Base-by-base conservation (phyloP, 345 rosid genomes). In the Populus deltoides region DNA sequence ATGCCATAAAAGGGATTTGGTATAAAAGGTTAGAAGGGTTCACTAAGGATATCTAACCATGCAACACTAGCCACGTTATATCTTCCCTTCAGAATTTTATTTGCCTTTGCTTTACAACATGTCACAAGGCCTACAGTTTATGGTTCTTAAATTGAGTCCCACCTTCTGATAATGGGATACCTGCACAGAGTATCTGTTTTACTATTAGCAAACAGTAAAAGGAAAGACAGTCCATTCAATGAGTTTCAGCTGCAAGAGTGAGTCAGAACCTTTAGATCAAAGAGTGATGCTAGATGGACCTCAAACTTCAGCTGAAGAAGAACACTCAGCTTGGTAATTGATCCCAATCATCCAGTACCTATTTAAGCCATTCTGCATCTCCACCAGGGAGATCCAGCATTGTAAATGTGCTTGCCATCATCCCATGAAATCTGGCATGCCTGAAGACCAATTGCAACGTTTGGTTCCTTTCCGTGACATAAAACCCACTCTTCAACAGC, bases 351-450 rank as follows among this genome's bases (percentile, higher is more conserved):
- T 77, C 41, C 67, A 17, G 17, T 25, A 73, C n/a, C 39, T 67
- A 66, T 68, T 55, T 81, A 77, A 27, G 55, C 53, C 39, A 25
- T 22, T 67, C 77, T 43, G 67, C 71, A 55, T 81, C 92, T 83
- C 99, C 99, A 95, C 99, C 97, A 93, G 3, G 98, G 96, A 71
- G 94, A 86, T 66, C 93, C 86, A 69, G 99, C 98, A 81, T 90
- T 87, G 41, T 93, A 92, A 73, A 80, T 76, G 73, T 87, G 90
- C 71, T 86, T 81, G 55, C 88, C 93, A 71, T 90, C 91, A 24
- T 93, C 90, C 99, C 99, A 95, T 24, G 94, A 92, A 79, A 93
- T 90, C 73, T 92, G 96, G 83, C 88, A 90, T 41, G 99, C 99
- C 85, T 94, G 98, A 76, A 94, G 95, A 75, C 97, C 99, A 41